phyloP scores from a whole-genome alignment of 768 basidiomycete genomes.

The Pisolithus marmoratus region DNA sequence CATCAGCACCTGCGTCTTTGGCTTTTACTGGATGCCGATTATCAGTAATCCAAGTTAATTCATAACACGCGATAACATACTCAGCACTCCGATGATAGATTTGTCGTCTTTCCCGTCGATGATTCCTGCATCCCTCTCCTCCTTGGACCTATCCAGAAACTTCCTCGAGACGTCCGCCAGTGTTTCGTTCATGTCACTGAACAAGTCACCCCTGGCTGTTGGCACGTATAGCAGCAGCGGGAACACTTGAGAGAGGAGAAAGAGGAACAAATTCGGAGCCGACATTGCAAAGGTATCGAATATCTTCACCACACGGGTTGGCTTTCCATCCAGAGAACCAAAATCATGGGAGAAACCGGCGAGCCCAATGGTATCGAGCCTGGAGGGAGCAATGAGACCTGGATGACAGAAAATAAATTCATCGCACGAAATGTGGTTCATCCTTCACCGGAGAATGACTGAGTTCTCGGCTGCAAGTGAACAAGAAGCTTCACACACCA shows the following conservation, averaged over 20 bases:
- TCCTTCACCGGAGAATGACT: background rate
- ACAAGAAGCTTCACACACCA: background rate
- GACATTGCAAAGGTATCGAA: constrained; percentile 2
- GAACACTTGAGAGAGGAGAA: constrained; percentile 9
- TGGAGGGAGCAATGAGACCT: background rate
- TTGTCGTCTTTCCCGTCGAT: constrained; percentile 7
- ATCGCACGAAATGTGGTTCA: constrained; percentile 6
- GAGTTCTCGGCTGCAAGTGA: background rate
- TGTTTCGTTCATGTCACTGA: background rate
- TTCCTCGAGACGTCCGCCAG: background rate
- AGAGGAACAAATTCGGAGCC: background rate
- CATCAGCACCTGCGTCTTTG: constrained; percentile 22
- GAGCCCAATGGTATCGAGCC: constrained; percentile 30
- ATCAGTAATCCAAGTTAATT: background rate
- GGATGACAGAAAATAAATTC: background rate
- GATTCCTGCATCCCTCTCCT: constrained; percentile 19
- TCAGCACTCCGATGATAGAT: background rate
- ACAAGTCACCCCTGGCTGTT: background rate
- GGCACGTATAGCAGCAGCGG: constrained; percentile 7
- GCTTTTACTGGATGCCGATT: constrained; percentile 10
- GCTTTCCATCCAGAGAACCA: constrained; percentile 28
- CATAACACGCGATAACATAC: background rate
- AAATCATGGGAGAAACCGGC: constrained; percentile 29
- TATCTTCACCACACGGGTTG: constrained; percentile 20
- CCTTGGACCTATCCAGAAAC: constrained; percentile 27